These are phyloP conservation scores for Zhuliangozyma parablackwelliae DNA, from an alignment of 1,139 yeast genomes.

Conservation along the genomic window DNA sequence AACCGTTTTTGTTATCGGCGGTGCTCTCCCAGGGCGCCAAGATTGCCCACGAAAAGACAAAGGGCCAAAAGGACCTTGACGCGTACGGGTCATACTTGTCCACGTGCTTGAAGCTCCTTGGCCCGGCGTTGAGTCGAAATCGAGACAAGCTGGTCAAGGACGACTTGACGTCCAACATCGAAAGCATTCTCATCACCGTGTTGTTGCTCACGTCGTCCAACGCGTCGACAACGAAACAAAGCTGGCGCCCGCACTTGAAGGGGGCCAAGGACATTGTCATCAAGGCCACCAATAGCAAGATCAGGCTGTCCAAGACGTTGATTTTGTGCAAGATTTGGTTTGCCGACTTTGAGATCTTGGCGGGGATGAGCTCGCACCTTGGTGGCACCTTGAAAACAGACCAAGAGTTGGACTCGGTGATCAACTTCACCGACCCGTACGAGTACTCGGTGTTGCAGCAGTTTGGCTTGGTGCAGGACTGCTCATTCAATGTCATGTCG, in stretches of 20 bases:
- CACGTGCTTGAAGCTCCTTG: conserved; percentile 50
- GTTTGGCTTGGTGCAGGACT: conserved; percentile 26
- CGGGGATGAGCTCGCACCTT: conserved; percentile 52
- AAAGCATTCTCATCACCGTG: conserved; percentile 58
- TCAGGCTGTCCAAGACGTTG: conserved; percentile 29
- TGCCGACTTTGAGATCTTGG: conserved; percentile 57
- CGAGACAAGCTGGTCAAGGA: conserved; percentile 17
- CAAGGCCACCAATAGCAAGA: conserved; percentile 30
- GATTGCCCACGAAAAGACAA: conserved; percentile 28
- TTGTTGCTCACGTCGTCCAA: conserved; percentile 60
- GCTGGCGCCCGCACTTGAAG: conserved; percentile 66
- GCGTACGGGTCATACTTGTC: conserved; percentile 57
- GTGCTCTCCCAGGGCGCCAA: conserved; percentile 66
- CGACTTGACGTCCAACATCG: conserved; percentile 45
- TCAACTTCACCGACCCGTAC: conserved; percentile 39
- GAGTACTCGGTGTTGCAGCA: conserved; percentile 30
- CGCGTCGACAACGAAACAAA: conserved; percentile 53
- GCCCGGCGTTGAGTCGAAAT: conserved; percentile 24
- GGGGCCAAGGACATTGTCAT: conserved; percentile 63
- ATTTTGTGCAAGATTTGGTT: conserved; percentile 64
- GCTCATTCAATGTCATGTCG: conserved; percentile 50
- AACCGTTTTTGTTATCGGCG: conserved; percentile 56
- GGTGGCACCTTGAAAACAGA: conserved; percentile 60
- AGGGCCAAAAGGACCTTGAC: conserved; percentile 30
- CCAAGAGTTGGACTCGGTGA: conserved; percentile 42